These are phyloP conservation scores for Pontederia crassipes DNA, from an alignment of 176 grass and related monocot species.

Conservation along the genomic window DNA sequence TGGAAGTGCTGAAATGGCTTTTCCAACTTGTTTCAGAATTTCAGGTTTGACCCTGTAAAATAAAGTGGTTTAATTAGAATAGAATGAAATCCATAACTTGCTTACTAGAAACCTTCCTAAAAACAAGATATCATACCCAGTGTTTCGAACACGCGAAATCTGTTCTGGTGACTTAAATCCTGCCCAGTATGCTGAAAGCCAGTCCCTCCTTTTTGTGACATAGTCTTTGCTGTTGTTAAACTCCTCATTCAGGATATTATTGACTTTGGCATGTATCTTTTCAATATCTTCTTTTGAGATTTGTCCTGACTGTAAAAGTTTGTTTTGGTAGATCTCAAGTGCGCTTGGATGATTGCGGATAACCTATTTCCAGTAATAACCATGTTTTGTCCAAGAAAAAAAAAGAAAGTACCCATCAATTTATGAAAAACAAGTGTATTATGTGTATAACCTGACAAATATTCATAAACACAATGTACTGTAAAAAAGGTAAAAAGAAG, in stretches of 20 bases:
- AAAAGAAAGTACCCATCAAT: too few relatives aligned
- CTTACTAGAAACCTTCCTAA: conserved; percentile 1
- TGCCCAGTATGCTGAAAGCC: conserved; percentile 94
- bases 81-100: conserved; percentile 7
- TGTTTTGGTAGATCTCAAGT: conserved; percentile 73
- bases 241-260: conserved; percentile 74
- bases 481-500: not conserved
- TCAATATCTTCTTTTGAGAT: conserved; percentile 57
- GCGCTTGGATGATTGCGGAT: conserved; percentile 82
- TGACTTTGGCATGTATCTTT: conserved; percentile 68
- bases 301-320: conserved; percentile 56
- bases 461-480: not conserved
- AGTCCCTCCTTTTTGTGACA: conserved; percentile 75
- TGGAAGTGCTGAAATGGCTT: conserved; percentile 71
- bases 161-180: conserved; percentile 96
- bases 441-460: too few relatives aligned
- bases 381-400: too few relatives aligned
- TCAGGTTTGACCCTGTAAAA: conserved; percentile 76
- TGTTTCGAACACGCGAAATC: conserved; percentile 85
- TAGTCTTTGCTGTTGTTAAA: conserved; percentile 90
- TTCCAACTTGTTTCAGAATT: conserved; percentile 78
- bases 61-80: not conserved
- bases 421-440: too few relatives aligned
- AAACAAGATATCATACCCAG: conserved; percentile 40
- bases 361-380: conserved; percentile 31